Conservation (phyloP, 208 protist genomes). For the Phytomonas sp. region DNA sequence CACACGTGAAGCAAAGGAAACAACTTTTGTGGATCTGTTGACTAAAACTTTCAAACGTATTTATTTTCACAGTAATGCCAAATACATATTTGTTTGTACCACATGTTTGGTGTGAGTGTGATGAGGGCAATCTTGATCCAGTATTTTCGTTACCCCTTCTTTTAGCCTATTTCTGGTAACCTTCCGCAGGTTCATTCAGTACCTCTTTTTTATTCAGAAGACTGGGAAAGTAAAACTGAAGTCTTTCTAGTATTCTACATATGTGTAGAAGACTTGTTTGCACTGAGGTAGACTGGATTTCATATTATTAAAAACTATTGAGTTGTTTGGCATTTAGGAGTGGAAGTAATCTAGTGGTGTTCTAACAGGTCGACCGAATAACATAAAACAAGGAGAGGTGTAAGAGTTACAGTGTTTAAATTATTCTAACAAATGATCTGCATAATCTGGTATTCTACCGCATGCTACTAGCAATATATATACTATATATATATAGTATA, state of each 20-base stretch:
- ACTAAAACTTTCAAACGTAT: neutral
- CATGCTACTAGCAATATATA: neutral
- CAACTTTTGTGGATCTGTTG: neutral
- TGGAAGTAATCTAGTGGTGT: neutral
- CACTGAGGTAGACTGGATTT: neutral
- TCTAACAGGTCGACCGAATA: neutral
- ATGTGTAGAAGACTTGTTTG: neutral
- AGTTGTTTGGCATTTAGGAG: neutral
- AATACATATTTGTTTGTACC: neutral
- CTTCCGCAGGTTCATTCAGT: neutral
- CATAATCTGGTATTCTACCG: neutral
- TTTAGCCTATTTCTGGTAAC: neutral
- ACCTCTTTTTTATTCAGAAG: neutral
- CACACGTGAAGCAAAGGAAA: neutral
- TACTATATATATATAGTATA: neutral
- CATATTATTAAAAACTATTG: neutral
- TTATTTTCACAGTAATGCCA: neutral
- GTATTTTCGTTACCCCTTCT: neutral
- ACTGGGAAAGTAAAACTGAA: neutral
- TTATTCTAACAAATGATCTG: neutral
- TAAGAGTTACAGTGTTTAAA: neutral
- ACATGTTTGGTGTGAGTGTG: neutral
- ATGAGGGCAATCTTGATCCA: neutral
- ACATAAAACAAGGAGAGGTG: neutral
- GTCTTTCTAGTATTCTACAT: neutral